Evolutionary conservation across 31 red algal genomes (phyloP), one percentile per base, ranked within the genome.

Genomic region (Bonnemaisonia californica): DNA sequence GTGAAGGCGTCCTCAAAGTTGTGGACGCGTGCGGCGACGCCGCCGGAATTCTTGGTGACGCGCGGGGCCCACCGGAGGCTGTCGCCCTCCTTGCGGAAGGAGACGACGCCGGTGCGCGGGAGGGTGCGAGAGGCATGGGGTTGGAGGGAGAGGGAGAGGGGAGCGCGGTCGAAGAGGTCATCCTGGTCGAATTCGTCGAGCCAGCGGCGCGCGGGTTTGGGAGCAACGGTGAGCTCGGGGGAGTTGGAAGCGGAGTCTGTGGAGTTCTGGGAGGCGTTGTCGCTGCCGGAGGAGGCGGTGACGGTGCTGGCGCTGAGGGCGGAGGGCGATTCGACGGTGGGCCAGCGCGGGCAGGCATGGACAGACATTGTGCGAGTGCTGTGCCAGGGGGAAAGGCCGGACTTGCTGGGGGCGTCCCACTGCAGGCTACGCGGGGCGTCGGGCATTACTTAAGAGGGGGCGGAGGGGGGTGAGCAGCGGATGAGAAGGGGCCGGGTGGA

Each of bases 1-100:
- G 83, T 76, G 51, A 87, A 87, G 18, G 83, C 83, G 45, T 87
- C 83, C 51, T 87, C 83, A 40, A 87, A 87, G 73, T 87, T 87
- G 71, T 77, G 83, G 21, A 77, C 73, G 28, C 83, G 72, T 22
- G 83, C 83, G 51, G 83, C 83, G 13, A 87, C 48, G 4, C 83
- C 83, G 60, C 73, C 73, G 39, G 47, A 28, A 62, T 87, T 87
- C 48, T 87, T 62, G 34, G 83, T 64, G 27, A 78, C 39, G 59
- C 83, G 73, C 35, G 83, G 73, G 29, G 72, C 73, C 83, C 83
- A 87, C 4, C 71, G 55, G 1, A 77, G 62, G 31, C 34, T 69
- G n/a, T 74, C 61, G 34, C 83, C 83, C 38, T 87, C 73, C 71
- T 76, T 76, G 8, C 63, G 41, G 54, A 87, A 87, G 45, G 74